phyloP scores from a whole-genome alignment of 2,329 filamentous ascomycete species.

The Exophiala sideris region DNA sequence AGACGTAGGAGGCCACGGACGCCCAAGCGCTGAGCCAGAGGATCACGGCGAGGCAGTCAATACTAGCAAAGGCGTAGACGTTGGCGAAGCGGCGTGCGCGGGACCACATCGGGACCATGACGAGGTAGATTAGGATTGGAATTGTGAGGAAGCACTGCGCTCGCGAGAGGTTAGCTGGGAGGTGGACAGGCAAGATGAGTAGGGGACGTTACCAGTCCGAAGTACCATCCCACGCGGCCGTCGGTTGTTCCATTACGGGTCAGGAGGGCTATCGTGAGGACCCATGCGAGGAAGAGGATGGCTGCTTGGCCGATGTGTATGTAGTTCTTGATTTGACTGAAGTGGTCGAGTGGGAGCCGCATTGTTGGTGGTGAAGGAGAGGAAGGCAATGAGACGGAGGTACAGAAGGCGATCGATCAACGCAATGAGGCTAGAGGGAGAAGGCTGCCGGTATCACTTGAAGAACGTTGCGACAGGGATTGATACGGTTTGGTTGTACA shows the following conservation, averaged over 20 bases:
- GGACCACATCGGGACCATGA: slow-evolving; percentile 59
- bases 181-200: not conserved
- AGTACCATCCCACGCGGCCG: slow-evolving; percentile 55
- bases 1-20: slow-evolving; percentile 55
- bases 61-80: slow-evolving; percentile 56
- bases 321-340: slow-evolving; percentile 55
- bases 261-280: slow-evolving; percentile 57
- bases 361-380: slow-evolving; percentile 11
- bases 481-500: too few relatives aligned
- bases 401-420: too few relatives aligned
- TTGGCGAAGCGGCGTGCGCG: slow-evolving; percentile 58
- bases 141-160: slow-evolving; percentile 57
- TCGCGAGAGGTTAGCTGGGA: not conserved
- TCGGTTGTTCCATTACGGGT: slow-evolving; percentile 54
- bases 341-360: slow-evolving; percentile 27
- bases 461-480: not conserved
- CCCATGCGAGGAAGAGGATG: slow-evolving; percentile 57
- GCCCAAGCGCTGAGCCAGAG: slow-evolving; percentile 61
- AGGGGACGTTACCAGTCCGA: slow-evolving; percentile 36
- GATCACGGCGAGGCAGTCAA: slow-evolving; percentile 54
- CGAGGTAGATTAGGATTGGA: slow-evolving; percentile 58
- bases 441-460: not conserved
- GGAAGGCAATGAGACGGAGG: not conserved
- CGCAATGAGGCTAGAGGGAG: not conserved
- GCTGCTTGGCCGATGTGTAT: slow-evolving; percentile 54